Conservation (phyloP, 2,329 filamentous ascomycete genomes). For the Ambrosiella xylebori region DNA sequence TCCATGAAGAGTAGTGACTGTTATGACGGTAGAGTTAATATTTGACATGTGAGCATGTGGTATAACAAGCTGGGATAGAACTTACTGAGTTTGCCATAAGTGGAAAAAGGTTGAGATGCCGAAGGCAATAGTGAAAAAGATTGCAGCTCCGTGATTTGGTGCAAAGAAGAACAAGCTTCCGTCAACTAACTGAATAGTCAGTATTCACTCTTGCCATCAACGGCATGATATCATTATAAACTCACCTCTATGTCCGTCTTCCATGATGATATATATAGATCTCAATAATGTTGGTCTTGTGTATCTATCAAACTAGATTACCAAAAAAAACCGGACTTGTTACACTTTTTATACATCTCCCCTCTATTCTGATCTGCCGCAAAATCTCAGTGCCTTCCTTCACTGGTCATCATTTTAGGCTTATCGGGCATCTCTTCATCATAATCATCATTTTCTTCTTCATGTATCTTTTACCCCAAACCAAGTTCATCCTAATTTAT, state of each 20-base stretch:
- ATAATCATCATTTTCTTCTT: neutral
- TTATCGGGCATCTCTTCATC: neutral
- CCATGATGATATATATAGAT: neutral
- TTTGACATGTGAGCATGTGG: neutral
- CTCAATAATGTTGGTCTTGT: neutral
- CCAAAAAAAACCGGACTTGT: neutral
- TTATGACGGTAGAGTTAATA: neutral
- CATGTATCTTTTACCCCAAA: neutral
- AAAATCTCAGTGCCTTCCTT: neutral
- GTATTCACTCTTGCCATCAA: too few relatives aligned
- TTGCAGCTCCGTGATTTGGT: conserved; percentile 29
- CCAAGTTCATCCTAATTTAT: neutral
- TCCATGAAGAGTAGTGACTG: conserved; percentile 40
- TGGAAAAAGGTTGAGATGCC: conserved; percentile 23
- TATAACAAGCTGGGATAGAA: conserved; percentile 8
- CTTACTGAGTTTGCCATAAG: conserved; percentile 30
- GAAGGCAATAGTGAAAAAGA: conserved; percentile 30
- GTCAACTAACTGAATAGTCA: conserved; percentile 18
- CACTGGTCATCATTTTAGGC: neutral
- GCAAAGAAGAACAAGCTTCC: conserved; percentile 30
- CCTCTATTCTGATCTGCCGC: neutral
- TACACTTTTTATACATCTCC: neutral
- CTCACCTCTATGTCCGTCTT: neutral
- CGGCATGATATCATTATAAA: neutral
- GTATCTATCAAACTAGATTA: neutral